Base-by-base conservation (phyloP, 1,284 basidiomycete genomes). In the Naganishia cerealis region DNA sequence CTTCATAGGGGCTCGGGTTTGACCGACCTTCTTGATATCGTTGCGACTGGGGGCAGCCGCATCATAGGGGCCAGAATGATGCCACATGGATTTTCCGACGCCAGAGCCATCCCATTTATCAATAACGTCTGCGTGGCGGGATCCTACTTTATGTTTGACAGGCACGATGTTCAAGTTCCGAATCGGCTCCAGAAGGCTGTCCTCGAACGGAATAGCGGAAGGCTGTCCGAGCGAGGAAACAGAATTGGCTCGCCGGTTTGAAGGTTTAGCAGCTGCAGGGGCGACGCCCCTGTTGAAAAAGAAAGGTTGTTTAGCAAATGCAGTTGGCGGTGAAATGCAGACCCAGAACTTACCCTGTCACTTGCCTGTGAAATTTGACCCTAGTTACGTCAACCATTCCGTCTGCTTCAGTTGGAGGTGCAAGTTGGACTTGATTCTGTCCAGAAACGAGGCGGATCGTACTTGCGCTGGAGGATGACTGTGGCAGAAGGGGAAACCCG, bases 101-200 rank as follows among this genome's bases (percentile, higher is more conserved):
- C 80, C 80, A 2, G 80, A 79, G 8, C 78, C 79, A 72, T 81
- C 80, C 80, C 79, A 81, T 8, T 74, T 75, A 73, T 81, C 80
- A 43, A 81, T 80, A 15, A 81, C 76, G 70, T 81, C 80, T 18
- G 76, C 78, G 67, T 81, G 79, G 65, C 75, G 29, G 42, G 42
- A 65, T 56, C 68, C 54, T 24, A 69, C 63, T 54, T 67, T 56
- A 21, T 53, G 33, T 56, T 67, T 55, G 50, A 69, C 61, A 3
- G 71, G 69, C 7, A 73, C 67, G 16, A 72, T 65, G 36, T 71
- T 69, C 42, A 66, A 67, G n/a, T 71, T 70, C 53, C 70, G 68
- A 57, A 72, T 53, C 3, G 61, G 39, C 40, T 54, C 61, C 15
- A 63, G 48, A 33, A 63, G 61, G 24, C 21, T 42, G 39, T 42